These are phyloP conservation scores for Spencermartinsiella europaea DNA, from an alignment of 805 yeast species.

Conservation along the genomic window DNA sequence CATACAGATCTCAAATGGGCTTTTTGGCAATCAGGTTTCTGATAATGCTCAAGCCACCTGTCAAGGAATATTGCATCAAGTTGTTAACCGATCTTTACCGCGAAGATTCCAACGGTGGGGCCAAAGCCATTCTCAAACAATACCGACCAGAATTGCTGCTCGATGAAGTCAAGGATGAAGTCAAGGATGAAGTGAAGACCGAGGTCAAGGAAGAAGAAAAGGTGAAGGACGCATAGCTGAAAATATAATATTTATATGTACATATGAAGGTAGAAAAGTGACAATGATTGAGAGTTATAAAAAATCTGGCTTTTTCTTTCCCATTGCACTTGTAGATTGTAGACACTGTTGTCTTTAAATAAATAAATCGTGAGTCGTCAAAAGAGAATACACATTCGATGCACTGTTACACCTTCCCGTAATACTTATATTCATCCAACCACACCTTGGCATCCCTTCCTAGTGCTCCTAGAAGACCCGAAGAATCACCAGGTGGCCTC, in stretches of 20 bases:
- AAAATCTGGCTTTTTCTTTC: no score
- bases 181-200: not conserved
- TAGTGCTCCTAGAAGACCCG: constrained; percentile 22
- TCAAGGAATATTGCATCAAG: constrained; percentile 41
- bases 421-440: constrained; percentile 23
- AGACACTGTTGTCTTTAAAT: no score
- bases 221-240: no score
- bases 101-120: constrained; percentile 15
- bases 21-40: constrained; percentile 72
- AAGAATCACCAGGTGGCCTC: constrained; percentile 9
- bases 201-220: not conserved
- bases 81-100: constrained; percentile 30
- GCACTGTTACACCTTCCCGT: constrained; percentile 19
- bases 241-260: no score
- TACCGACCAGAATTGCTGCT: constrained; percentile 24
- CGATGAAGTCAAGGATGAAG: not conserved
- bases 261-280: no score
- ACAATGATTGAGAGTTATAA: no score
- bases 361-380: no score
- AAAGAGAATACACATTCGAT: no score
- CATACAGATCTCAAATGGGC: constrained; percentile 74
- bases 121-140: constrained; percentile 25
- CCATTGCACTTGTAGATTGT: no score
- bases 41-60: constrained; percentile 89
- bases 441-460: constrained; percentile 27